Conservation (phyloP, 148 eudicot genomes). For the Cornus controversa region DNA sequence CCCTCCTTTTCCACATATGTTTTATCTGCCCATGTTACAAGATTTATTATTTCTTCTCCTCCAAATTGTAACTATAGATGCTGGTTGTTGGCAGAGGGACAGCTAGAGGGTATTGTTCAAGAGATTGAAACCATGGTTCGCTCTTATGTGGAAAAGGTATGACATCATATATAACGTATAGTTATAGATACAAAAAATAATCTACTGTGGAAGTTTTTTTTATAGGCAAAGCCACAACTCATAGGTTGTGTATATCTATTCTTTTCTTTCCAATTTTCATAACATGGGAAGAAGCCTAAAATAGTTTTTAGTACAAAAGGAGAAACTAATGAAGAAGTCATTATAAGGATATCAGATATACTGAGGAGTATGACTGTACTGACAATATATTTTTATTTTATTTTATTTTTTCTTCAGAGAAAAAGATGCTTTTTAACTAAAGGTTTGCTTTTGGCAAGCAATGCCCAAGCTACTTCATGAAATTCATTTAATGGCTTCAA, state of each 20-base stretch:
- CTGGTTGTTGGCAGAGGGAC: constrained; percentile 59
- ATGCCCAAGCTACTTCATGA: constrained; percentile 1
- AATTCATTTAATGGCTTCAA: background rate
- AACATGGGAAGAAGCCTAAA: background rate
- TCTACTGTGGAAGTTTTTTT: background rate
- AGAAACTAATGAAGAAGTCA: constrained; percentile 1
- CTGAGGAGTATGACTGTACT: background rate
- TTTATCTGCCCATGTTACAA: background rate
- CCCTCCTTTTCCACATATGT: constrained; percentile 6
- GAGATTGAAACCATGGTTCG: constrained; percentile 83
- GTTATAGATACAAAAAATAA: background rate
- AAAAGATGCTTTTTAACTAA: background rate
- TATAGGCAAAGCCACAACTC: background rate
- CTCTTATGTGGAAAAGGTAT: constrained; percentile 77
- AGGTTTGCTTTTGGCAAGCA: constrained; percentile 1
- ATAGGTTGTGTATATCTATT: background rate
- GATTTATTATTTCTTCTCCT: background rate
- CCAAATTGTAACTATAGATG: background rate
- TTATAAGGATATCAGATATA: background rate
- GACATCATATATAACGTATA: background rate
- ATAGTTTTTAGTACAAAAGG: background rate
- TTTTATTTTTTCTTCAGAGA: background rate
- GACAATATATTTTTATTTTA: background rate
- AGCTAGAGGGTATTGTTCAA: constrained; percentile 66
- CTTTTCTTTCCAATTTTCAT: background rate